Percentiles rank a stretch among this genome's conserved stretches.
Evolutionary conservation across 345 rosid species (phyloP).

Genomic region (Hibiscus tridactylites): DNA sequence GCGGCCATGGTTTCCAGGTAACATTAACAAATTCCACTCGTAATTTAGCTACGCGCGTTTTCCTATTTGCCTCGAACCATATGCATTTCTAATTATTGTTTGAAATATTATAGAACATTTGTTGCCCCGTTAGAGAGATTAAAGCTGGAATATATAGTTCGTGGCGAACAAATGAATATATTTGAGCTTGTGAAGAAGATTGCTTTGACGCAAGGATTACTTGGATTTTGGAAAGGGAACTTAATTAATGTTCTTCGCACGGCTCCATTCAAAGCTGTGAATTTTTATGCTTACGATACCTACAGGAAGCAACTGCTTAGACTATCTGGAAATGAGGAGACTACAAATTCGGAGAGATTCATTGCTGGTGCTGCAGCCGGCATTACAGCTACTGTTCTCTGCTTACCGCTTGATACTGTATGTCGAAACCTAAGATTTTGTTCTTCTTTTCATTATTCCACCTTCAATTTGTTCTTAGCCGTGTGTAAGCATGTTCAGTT

Average conservation of each 20-base stretch:
- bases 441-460: not conserved
- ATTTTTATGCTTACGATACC: conserved; percentile 67
- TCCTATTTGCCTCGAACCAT: not conserved
- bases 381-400: conserved; percentile 58
- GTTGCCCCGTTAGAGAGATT: conserved; percentile 74
- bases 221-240: conserved; percentile 78
- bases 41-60: not conserved
- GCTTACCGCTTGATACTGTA: conserved; percentile 70
- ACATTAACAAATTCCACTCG: not conserved
- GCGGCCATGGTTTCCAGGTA: conserved; percentile 83
- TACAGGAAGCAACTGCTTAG: conserved; percentile 58
- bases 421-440: conserved; percentile 14
- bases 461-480: not conserved
- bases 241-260: conserved; percentile 61
- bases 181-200: conserved; percentile 43
- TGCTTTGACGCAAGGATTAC: conserved; percentile 51
- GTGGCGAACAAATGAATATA: conserved; percentile 53
- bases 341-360: conserved; percentile 62
- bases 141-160: conserved; percentile 70
- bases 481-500: not conserved
- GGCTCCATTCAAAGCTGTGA: conserved; percentile 72
- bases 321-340: conserved; percentile 48
- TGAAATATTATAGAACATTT: conserved; percentile 41
- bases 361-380: conserved; percentile 79
- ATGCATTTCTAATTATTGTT: not conserved